Percentiles rank a stretch among this genome's conserved stretches.
Evolutionary conservation across 169 alveolate genomes (phyloP).

Genomic region (Plasmodium yoelii): DNA sequence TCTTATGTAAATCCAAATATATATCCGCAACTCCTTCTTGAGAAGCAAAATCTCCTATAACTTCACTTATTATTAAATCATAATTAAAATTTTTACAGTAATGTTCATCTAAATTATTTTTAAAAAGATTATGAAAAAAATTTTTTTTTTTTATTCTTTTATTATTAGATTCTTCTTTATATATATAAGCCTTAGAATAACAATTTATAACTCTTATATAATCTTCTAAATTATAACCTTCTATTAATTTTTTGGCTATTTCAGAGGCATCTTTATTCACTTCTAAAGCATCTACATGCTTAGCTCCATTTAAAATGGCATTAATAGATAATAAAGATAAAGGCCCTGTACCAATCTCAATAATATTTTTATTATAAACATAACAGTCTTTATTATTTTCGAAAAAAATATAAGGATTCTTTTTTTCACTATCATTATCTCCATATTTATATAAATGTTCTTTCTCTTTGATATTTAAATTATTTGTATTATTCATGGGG

Average conservation of each 20-base stretch:
- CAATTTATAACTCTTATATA: constrained; percentile 82
- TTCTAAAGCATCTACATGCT: constrained; percentile 88
- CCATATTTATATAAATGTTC: neutral
- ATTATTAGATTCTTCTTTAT: constrained; percentile 64
- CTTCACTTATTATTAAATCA: constrained; percentile 89
- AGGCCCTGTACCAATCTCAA: constrained; percentile 91
- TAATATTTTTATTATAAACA: constrained; percentile 81
- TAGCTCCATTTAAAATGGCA: constrained; percentile 89
- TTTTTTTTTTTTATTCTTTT: constrained; percentile 25
- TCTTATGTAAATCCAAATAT: constrained; percentile 85
- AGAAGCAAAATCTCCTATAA: constrained; percentile 90
- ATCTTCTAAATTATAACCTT: constrained; percentile 84
- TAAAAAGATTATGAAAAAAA: constrained; percentile 15
- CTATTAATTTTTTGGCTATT: constrained; percentile 84
- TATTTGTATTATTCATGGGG: constrained; percentile 27
- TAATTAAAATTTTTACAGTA: constrained; percentile 76
- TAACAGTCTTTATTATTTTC: constrained; percentile 75
- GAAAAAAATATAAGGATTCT: constrained; percentile 35
- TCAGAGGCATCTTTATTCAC: constrained; percentile 86
- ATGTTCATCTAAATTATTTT: constrained; percentile 24
- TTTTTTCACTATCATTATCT: constrained; percentile 6
- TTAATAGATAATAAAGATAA: constrained; percentile 87
- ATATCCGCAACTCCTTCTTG: constrained; percentile 91
- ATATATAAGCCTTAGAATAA: constrained; percentile 83
- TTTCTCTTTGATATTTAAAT: constrained; percentile 1